Evolutionary conservation across 1,284 basidiomycete genomes (phyloP).

Genomic region (Inonotus obliquus): DNA sequence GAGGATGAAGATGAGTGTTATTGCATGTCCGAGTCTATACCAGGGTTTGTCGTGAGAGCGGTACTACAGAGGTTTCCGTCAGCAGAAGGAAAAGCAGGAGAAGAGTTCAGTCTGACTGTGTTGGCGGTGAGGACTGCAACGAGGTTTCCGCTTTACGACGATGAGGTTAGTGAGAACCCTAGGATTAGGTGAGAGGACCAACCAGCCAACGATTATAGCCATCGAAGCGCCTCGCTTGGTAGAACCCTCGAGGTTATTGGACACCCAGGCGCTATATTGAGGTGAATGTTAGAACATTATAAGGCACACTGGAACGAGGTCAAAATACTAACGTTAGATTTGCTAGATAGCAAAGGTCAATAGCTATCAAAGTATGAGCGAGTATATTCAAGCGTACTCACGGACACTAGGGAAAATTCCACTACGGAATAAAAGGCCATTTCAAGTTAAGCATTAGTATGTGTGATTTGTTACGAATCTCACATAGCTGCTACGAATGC

Average conservation of each 20-base stretch:
- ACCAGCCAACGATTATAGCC: constrained; percentile 57
- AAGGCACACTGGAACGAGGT: too few relatives aligned
- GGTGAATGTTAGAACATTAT: too few relatives aligned
- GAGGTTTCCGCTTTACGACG: constrained; percentile 37
- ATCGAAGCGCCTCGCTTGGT: constrained; percentile 73
- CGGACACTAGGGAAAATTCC: constrained; percentile 69
- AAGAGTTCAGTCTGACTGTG: constrained; percentile 30
- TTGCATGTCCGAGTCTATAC: constrained; percentile 46
- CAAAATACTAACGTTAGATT: too few relatives aligned
- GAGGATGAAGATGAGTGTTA: constrained; percentile 45
- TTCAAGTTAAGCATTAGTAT: background rate
- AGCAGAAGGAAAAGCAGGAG: constrained; percentile 19
- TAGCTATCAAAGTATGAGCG: background rate
- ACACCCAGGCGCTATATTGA: constrained; percentile 71
- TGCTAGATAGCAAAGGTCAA: too few relatives aligned
- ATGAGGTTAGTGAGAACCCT: background rate
- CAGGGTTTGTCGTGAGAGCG: constrained; percentile 36
- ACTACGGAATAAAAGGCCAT: constrained; percentile 33
- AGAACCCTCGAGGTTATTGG: constrained; percentile 68
- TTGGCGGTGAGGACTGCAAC: constrained; percentile 44
- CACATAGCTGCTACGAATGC: constrained; percentile 52
- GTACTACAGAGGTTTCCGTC: constrained; percentile 27
- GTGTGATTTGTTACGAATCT: constrained; percentile 19
- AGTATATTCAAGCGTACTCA: constrained; percentile 36
- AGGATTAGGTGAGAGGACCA: constrained; percentile 10